These are phyloP conservation scores for Peterozyma toletana DNA, from an alignment of 805 yeast genomes.

Conservation along the genomic window DNA sequence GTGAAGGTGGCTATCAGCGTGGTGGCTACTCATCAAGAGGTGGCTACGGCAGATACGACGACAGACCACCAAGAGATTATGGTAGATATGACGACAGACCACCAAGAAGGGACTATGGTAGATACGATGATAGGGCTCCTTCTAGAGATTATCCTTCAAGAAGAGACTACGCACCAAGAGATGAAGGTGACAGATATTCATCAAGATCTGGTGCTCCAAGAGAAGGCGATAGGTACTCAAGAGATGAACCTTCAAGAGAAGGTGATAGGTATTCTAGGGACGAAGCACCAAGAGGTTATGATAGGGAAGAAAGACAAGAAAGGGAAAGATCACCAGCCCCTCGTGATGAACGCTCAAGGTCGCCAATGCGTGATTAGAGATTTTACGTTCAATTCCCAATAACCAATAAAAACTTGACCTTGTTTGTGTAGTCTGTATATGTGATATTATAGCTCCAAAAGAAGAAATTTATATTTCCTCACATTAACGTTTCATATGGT, in stretches of 20 bases:
- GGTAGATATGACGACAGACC: conserved; percentile 13
- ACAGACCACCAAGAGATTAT: conserved; percentile 11
- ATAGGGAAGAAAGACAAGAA: conserved; percentile 4
- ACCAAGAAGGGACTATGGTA: conserved; percentile 2
- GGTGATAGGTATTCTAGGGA: conserved; percentile 1
- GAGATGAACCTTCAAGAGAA: not conserved
- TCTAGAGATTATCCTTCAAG: conserved; percentile 5
- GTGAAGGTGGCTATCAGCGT: conserved; percentile 12
- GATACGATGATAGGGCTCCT: conserved; percentile 8
- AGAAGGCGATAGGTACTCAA: conserved; percentile 1
- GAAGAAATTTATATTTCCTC: no score
- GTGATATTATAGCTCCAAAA: no score
- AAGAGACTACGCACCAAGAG: not conserved
- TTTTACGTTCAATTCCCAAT: no score
- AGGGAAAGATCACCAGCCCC: conserved; percentile 3
- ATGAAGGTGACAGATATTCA: not conserved
- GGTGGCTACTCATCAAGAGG: conserved; percentile 10
- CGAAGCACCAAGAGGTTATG: not conserved
- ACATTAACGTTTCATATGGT: no score
- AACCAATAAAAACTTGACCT: no score
- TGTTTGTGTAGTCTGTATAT: no score
- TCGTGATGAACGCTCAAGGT: conserved; percentile 16
- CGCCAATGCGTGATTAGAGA: conserved; percentile 18
- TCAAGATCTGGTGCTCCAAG: not conserved
- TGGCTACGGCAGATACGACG: conserved; percentile 11